A percentile compares a stretch with the other conserved stretches of the same genome.
phyloP scores from a whole-genome alignment of 2,329 filamentous ascomycete genomes.

The Capronia epimyces region DNA sequence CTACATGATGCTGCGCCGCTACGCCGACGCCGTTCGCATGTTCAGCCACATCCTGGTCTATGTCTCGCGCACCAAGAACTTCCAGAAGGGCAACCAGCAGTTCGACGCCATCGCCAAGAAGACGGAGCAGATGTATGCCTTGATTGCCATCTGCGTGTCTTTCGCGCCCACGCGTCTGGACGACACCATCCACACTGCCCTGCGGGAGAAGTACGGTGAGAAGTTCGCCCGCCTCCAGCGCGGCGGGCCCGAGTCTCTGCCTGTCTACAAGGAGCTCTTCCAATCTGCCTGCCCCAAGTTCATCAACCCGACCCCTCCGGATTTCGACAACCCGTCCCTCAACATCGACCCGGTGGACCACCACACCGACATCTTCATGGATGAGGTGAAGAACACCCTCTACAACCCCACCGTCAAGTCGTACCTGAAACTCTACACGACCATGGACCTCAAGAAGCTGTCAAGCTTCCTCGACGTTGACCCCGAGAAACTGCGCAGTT shows the following conservation, averaged over 20 bases:
- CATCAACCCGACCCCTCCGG: slow-evolving; percentile 92
- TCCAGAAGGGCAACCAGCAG: slow-evolving; percentile 89
- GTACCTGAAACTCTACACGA: slow-evolving; percentile 97
- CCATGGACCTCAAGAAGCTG: slow-evolving; percentile 98
- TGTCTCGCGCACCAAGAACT: slow-evolving; percentile 98
- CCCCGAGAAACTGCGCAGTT: slow-evolving; percentile 89
- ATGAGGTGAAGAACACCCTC: slow-evolving; percentile 99
- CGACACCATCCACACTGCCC: slow-evolving; percentile 96
- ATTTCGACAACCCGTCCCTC: slow-evolving; percentile 93
- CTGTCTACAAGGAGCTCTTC: slow-evolving; percentile 98
- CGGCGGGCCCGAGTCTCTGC: slow-evolving; percentile 88
- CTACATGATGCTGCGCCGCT: slow-evolving; percentile 99
- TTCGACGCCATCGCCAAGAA: slow-evolving; percentile 99
- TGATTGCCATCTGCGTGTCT: slow-evolving; percentile 97
- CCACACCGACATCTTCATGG: slow-evolving; percentile 97
- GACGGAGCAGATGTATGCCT: slow-evolving; percentile 99
- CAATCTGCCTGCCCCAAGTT: slow-evolving; percentile 97
- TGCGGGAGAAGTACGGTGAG: slow-evolving; percentile 98
- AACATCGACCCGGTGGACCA: slow-evolving; percentile 98
- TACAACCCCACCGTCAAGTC: slow-evolving; percentile 93
- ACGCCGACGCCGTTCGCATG: slow-evolving; percentile 98
- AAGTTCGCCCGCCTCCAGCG: slow-evolving; percentile 95
- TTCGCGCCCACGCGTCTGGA: slow-evolving; percentile 96
- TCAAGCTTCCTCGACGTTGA: slow-evolving; percentile 95
- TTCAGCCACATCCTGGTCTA: slow-evolving; percentile 99